Evolutionary conservation across 805 yeast genomes (phyloP), one percentile per base, ranked within the genome.

Genomic region (Candida pseudofarinosa): DNA sequence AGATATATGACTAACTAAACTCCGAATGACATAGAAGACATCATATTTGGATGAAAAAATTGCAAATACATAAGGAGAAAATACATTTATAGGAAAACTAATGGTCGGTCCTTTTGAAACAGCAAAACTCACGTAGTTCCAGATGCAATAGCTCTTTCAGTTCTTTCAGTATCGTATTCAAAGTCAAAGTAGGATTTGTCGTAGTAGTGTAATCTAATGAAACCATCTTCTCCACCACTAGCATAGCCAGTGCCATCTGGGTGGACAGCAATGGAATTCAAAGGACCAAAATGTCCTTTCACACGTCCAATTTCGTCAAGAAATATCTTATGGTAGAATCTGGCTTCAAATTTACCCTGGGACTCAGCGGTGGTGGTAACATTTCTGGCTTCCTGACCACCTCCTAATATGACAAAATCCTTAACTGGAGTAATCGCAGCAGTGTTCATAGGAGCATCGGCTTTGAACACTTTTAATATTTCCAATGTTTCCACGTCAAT

Each of bases 211-310:
- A 93, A 78, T 72, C 99, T 88, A 49, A 93, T 85, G 59, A 80
- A 88, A 66, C 99, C 99, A 73, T 93, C 99, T 76, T 93, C 99
- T 61, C 97, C 96, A 39, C 99, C 99, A 45, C 95, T 84, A n/a
- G 95, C 90, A 64, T 85, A 93, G 38, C 91, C 84, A 28, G 85
- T 79, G 43, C 98, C 99, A 56, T 82, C 83, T 44, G 99, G 99
- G 67, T 89, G 96, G 41, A 88, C 86, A 26, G 96, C 96, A 49
- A 93, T 78, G 52, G 86, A 81, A 73, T 93, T 93, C 58, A 93
- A 79, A 38, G 99, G 99, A 75, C 99, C 99, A 76, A 93, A 93
- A 73, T 93, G 99, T 45, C 99, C 99, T 69, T 86, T 88, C 39
- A 93, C 91, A 70, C 97, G 84, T 53, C 98, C 99, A 52, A 93